These are phyloP conservation scores for Lophium mytilinum DNA, from an alignment of 495 filamentous ascomycete genomes.

Conservation along the genomic window DNA sequence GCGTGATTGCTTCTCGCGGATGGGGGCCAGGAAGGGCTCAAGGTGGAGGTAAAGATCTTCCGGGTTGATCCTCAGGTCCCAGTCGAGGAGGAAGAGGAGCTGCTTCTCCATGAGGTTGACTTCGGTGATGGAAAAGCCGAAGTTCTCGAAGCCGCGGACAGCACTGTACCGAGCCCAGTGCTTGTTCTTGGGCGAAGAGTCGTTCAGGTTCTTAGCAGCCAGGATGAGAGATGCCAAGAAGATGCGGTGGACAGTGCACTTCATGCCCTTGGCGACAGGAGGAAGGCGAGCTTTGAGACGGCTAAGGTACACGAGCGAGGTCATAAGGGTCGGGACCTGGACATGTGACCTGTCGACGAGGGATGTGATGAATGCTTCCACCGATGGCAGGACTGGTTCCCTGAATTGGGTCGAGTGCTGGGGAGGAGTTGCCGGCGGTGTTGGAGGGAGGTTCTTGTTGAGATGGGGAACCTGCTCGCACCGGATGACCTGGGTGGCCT, in stretches of 20 bases:
- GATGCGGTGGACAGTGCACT: conserved; percentile 89
- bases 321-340: conserved; percentile 95
- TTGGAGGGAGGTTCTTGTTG: conserved; percentile 55
- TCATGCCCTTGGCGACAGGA: conserved; percentile 91
- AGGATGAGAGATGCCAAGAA: conserved; percentile 75
- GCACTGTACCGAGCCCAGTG: conserved; percentile 92
- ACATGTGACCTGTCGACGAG: conserved; percentile 89
- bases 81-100: conserved; percentile 85
- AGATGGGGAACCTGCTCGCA: conserved; percentile 57
- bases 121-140: conserved; percentile 88
- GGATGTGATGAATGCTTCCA: conserved; percentile 85
- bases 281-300: conserved; percentile 77
- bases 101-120: conserved; percentile 99
- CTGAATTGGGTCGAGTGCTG: conserved; percentile 38
- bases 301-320: conserved; percentile 83
- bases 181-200: conserved; percentile 98
- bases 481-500: conserved; percentile 80
- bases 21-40: conserved; percentile 79
- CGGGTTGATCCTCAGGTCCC: conserved; percentile 77
- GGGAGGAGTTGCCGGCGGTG: conserved; percentile 58
- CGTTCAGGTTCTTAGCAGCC: conserved; percentile 72
- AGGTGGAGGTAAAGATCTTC: conserved; percentile 81
- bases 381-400: conserved; percentile 56
- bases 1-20: conserved; percentile 45
- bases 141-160: conserved; percentile 66